Percentiles rank a stretch among this genome's conserved stretches.
These are phyloP conservation scores for Schwanniomyces pseudopolymorphus DNA, from an alignment of 805 yeast genomes.

Conservation along the genomic window DNA sequence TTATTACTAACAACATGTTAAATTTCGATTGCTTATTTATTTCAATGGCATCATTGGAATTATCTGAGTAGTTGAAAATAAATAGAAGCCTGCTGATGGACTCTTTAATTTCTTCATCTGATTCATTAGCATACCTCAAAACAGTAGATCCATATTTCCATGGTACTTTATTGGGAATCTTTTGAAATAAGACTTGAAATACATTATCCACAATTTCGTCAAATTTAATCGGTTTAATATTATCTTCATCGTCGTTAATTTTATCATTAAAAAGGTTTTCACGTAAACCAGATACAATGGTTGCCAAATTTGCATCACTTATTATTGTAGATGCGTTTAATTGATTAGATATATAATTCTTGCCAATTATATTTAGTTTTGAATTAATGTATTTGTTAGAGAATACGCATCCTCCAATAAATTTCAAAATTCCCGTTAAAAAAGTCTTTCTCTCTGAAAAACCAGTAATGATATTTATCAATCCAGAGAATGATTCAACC, in stretches of 20 bases:
- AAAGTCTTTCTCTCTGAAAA: slow-evolving; percentile 12
- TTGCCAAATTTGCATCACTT: slow-evolving; percentile 4
- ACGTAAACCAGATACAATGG: slow-evolving; percentile 4
- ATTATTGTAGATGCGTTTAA: slow-evolving; percentile 1
- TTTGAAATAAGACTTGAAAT: slow-evolving; percentile 6
- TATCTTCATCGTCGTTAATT: background rate
- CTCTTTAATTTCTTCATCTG: slow-evolving; percentile 12
- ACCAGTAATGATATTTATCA: slow-evolving; percentile 10
- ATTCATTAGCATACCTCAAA: slow-evolving; percentile 13
- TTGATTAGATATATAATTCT: background rate
- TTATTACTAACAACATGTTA: slow-evolving; percentile 21
- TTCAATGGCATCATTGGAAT: background rate
- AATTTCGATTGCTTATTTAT: slow-evolving; percentile 10
- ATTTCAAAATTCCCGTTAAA: slow-evolving; percentile 6
- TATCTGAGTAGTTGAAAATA: slow-evolving; percentile 13
- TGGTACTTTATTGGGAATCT: background rate
- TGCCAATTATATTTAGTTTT: slow-evolving; percentile 1
- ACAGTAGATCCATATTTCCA: background rate
- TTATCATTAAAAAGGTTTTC: slow-evolving; percentile 6
- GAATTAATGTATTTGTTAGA: slow-evolving; percentile 1
- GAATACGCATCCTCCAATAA: slow-evolving; percentile 2
- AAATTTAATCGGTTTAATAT: slow-evolving; percentile 3
- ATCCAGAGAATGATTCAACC: slow-evolving; percentile 8
- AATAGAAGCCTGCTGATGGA: slow-evolving; percentile 14
- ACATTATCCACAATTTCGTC: slow-evolving; percentile 15